Evolutionary conservation across 371 early-diverging fungal genomes (phyloP), one percentile per base, ranked within the genome.

Genomic region (Mortierella sp.): DNA sequence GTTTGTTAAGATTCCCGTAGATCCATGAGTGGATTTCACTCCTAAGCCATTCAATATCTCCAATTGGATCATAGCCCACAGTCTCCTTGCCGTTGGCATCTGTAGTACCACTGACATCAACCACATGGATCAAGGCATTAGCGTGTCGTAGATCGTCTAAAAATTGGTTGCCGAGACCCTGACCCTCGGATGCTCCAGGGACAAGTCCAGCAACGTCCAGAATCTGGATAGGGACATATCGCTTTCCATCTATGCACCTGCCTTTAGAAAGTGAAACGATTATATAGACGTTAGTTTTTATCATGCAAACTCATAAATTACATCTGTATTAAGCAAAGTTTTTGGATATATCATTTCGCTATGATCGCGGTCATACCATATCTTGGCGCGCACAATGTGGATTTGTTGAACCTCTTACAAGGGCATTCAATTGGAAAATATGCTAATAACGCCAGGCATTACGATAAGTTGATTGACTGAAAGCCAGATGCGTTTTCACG

Each of bases 141-240:
- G 95, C 95, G 26, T 87, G 87, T 54, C 94, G 86, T 61, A 94
- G 79, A 69, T 94, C 95, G 68, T 94, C 95, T 43, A 94, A 72
- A 66, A 94, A 94, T 68, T 91, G 90, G 74, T 94, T 94, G 17
- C 95, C 95, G 49, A 94, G 83, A 0, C 90, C 93, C 43, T 84
- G 83, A 10, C 95, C 95, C 61, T 88, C 86, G 7, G 91, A 90
- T 7, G 95, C 95, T 3, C 95, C 95, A 5, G 95, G 95, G 3
- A 94, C 94, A 31, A 94, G 82, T 31, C 94, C 94, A 1, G 94
- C 94, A 6, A 94, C 94, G 66, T 94, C 95, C 74, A 94, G 70
- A 49, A 95, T 86, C 64, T 90, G 87, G n/a, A 95, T 84, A 0
- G 95, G 95, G n/a, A 94, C 86, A 61, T 67, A 85, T 13, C 95